These are phyloP conservation scores for Ajuga chamaepitys DNA, from an alignment of 257 asterid genomes.

Conservation along the genomic window DNA sequence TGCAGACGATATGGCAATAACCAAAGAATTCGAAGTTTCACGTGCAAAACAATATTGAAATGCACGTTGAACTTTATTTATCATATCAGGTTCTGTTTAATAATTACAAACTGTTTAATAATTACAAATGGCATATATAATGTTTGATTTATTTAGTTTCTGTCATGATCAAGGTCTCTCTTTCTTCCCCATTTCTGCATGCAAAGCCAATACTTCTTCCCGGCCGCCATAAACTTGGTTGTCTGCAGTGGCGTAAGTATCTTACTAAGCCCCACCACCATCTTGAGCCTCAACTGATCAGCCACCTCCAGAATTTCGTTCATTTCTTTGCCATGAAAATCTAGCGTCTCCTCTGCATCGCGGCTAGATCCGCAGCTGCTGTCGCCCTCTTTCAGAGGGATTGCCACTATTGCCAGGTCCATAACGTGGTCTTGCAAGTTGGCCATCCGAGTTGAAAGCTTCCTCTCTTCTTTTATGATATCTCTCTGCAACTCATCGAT, in stretches of 20 bases:
- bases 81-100: too few species aligned
- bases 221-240: constrained; percentile 40
- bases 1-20: too few species aligned
- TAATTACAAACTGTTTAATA: too few species aligned
- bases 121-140: too few species aligned
- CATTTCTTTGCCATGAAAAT: constrained; percentile 23
- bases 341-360: constrained; percentile 22
- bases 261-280: constrained; percentile 26
- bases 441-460: constrained; percentile 20
- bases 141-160: constrained; percentile 4
- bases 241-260: constrained; percentile 47
- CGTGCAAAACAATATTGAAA: too few species aligned
- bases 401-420: constrained; percentile 27
- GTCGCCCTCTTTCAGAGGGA: constrained; percentile 5
- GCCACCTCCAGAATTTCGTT: constrained; percentile 32
- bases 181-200: constrained; percentile 39
- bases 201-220: constrained; percentile 36
- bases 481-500: constrained; percentile 31
- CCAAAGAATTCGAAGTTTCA: too few species aligned
- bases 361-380: too few species aligned
- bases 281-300: constrained; percentile 36
- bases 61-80: too few species aligned
- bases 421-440: constrained; percentile 34
- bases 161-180: constrained; percentile 33
- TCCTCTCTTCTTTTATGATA: constrained; percentile 32